These are phyloP conservation scores for Apiospora rasikravindrae DNA, from an alignment of 2,329 filamentous ascomycete genomes.

Conservation along the genomic window DNA sequence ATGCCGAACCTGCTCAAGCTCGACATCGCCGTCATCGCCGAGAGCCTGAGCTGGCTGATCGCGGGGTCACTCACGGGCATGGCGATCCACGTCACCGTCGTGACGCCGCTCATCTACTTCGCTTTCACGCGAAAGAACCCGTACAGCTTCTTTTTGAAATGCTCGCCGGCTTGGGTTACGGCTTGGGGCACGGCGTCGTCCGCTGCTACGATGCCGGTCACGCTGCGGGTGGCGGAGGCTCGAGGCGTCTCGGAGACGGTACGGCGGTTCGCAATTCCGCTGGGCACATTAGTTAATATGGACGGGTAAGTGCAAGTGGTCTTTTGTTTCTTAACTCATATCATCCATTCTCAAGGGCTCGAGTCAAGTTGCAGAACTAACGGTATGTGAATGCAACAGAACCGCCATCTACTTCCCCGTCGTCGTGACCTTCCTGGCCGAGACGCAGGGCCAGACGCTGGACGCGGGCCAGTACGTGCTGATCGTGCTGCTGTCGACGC, in stretches of 20 bases:
- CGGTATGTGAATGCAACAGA: conserved; percentile 26
- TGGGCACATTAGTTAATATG: conserved; percentile 58
- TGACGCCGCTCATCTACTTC: conserved; percentile 51
- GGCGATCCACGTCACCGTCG: conserved; percentile 51
- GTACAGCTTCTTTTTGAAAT: conserved; percentile 52
- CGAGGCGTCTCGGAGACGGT: conserved; percentile 49
- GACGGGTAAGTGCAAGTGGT: conserved; percentile 45
- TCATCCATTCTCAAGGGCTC: no score
- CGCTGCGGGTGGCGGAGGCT: conserved; percentile 47
- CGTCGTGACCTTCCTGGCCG: conserved; percentile 57
- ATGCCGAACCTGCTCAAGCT: conserved; percentile 56
- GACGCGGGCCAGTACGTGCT: conserved; percentile 53
- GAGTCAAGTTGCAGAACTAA: no score
- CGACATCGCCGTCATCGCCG: conserved; percentile 51
- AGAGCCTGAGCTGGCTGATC: conserved; percentile 56
- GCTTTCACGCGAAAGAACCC: conserved; percentile 50
- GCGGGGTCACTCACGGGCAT: conserved; percentile 52
- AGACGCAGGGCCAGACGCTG: conserved; percentile 53
- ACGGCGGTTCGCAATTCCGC: conserved; percentile 51
- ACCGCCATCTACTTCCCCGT: conserved; percentile 62
- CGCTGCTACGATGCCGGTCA: conserved; percentile 57
- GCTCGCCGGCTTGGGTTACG: conserved; percentile 57
- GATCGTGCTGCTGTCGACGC: conserved; percentile 52
- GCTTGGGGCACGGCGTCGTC: conserved; percentile 60
- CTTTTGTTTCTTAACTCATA: background rate